Percentiles rank a stretch among this genome's conserved stretches.
These are phyloP conservation scores for Aspergillus mulundensis DNA, from an alignment of 495 filamentous ascomycete species.

Conservation along the genomic window DNA sequence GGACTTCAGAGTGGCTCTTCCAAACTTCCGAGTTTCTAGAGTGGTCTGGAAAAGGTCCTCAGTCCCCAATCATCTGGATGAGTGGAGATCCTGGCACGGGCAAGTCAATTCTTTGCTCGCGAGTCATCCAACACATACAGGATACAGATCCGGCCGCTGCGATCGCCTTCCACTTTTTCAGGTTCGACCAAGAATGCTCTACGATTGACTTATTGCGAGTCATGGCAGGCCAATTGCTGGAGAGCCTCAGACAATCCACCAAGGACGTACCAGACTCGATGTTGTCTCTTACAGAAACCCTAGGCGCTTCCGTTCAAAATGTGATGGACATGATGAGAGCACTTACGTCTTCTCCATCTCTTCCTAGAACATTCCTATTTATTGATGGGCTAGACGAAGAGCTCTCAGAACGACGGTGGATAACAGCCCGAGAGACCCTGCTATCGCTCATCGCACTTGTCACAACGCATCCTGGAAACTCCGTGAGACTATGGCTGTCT, in stretches of 20 bases:
- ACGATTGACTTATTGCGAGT: neutral
- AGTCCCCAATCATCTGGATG: neutral
- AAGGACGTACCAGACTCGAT: neutral
- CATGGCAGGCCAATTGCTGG: neutral
- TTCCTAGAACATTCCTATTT: neutral
- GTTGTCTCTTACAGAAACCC: neutral
- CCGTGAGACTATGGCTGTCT: neutral
- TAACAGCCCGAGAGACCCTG: neutral
- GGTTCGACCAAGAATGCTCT: neutral
- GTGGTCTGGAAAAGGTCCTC: neutral
- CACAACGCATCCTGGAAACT: neutral
- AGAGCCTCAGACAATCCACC: neutral
- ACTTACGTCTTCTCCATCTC: neutral
- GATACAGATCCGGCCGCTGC: neutral
- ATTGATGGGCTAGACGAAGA: neutral
- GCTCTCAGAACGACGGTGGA: neutral
- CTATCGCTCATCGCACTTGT: neutral
- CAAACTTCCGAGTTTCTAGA: neutral
- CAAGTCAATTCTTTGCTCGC: conserved; percentile 1
- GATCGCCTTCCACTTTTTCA: neutral
- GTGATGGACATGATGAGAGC: neutral
- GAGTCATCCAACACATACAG: neutral
- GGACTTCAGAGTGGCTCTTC: conserved; percentile 5
- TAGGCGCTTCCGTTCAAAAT: neutral
- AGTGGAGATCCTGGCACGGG: conserved; percentile 1